Evolutionary conservation across 2,329 filamentous ascomycete species (phyloP).

Genomic region (Colletotrichum salicis): DNA sequence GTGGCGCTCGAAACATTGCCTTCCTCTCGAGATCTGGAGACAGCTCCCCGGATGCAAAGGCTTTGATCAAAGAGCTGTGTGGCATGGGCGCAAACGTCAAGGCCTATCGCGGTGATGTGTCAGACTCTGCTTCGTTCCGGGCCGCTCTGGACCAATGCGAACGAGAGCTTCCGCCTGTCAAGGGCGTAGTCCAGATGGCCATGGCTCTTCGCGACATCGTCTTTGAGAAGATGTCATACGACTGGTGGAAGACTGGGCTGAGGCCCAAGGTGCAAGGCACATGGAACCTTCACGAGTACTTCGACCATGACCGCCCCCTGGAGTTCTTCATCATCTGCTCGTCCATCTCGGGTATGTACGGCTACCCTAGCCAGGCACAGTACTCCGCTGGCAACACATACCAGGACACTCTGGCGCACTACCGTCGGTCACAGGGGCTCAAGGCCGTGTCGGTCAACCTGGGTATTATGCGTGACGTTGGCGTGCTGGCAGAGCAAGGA

Average conservation of each 20-base stretch:
- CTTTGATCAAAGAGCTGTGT: constrained; percentile 26
- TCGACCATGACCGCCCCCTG: constrained; percentile 31
- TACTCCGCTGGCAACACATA: constrained; percentile 47
- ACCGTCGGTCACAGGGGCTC: constrained; percentile 22
- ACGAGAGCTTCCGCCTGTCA: constrained; percentile 41
- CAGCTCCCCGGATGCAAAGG: constrained; percentile 32
- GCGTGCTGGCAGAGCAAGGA: constrained; percentile 9
- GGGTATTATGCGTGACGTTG: constrained; percentile 27
- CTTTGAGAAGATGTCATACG: constrained; percentile 59
- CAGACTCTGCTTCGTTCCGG: constrained; percentile 41
- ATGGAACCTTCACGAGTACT: constrained; percentile 50
- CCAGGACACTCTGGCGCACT: constrained; percentile 40
- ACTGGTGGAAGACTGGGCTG: constrained; percentile 55
- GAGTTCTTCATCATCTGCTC: constrained; percentile 51
- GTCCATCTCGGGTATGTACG: constrained; percentile 44
- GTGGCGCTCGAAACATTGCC: constrained; percentile 44
- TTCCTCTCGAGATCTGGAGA: constrained; percentile 43
- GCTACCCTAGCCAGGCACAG: constrained; percentile 46
- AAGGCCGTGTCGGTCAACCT: constrained; percentile 13
- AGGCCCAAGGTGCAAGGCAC: constrained; percentile 54
- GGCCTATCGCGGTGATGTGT: constrained; percentile 47
- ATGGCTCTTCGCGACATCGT: constrained; percentile 50
- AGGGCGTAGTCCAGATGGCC: constrained; percentile 8
- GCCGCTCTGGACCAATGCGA: constrained; percentile 34
- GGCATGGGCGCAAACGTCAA: constrained; percentile 33